These are phyloP conservation scores for Xylaria palmicola DNA, from an alignment of 495 filamentous ascomycete genomes.

Conservation along the genomic window DNA sequence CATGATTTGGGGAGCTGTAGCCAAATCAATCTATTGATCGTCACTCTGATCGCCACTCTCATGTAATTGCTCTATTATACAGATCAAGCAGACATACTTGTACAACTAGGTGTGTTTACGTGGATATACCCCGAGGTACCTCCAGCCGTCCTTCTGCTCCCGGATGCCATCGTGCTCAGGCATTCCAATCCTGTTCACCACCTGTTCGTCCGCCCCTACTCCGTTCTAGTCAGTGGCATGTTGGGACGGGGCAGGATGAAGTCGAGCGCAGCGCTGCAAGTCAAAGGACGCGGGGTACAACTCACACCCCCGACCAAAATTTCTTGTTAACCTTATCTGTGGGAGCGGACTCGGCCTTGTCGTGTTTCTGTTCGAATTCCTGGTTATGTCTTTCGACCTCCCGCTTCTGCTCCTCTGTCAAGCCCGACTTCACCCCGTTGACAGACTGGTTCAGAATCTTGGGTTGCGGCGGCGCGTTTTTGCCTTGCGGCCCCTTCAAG, in stretches of 20 bases:
- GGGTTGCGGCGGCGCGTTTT: slow-evolving; percentile 38
- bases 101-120: no score
- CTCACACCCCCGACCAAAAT: slow-evolving; percentile 45
- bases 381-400: slow-evolving; percentile 53
- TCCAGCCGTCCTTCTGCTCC: neutral
- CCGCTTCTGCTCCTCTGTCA: slow-evolving; percentile 45
- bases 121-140: neutral
- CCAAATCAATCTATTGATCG: no score
- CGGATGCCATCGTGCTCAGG: neutral
- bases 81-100: no score
- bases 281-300: neutral
- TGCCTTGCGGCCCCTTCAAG: slow-evolving; percentile 39
- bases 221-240: slow-evolving; percentile 6
- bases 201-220: slow-evolving; percentile 22
- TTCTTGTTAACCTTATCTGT: slow-evolving; percentile 50
- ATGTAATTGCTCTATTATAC: no score
- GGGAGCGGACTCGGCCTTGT: slow-evolving; percentile 33
- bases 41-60: no score
- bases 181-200: slow-evolving; percentile 25
- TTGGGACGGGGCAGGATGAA: neutral
- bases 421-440: slow-evolving; percentile 31
- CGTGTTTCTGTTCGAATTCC: slow-evolving; percentile 52
- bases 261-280: neutral
- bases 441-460: slow-evolving; percentile 45
- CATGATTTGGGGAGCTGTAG: no score